Conservation (phyloP, 2,329 filamentous ascomycete genomes). For the Herpotrichia juniperi region DNA sequence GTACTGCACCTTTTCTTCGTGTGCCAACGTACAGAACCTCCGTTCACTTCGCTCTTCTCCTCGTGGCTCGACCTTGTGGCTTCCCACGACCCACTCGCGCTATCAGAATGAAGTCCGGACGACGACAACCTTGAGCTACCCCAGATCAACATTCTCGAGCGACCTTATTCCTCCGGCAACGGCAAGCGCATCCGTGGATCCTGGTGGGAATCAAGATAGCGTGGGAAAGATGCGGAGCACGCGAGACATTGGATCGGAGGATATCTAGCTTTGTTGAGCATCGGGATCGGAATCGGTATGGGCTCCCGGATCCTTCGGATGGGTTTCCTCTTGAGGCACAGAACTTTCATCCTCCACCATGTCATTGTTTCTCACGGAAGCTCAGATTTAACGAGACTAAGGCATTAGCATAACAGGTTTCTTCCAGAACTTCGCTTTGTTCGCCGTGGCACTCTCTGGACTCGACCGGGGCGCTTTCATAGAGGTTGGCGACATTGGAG, state of each 20-base stretch:
- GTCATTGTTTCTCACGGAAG: background rate
- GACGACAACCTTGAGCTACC: background rate
- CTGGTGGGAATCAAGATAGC: background rate
- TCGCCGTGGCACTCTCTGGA: constrained; percentile 18
- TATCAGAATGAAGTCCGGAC: no score
- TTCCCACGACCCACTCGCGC: no score
- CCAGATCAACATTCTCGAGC: constrained; percentile 4
- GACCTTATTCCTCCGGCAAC: constrained; percentile 12
- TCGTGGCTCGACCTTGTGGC: background rate
- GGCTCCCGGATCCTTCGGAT: constrained; percentile 8
- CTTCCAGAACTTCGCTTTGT: constrained; percentile 34
- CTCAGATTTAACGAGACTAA: constrained; percentile 15
- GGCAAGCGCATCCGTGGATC: background rate
- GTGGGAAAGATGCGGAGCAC: background rate
- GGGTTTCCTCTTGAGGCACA: constrained; percentile 13
- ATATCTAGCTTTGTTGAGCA: constrained; percentile 16
- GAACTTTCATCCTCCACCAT: background rate
- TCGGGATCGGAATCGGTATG: background rate
- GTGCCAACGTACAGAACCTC: background rate
- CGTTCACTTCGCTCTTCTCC: background rate
- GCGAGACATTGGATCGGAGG: background rate
- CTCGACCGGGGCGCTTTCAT: constrained; percentile 24
- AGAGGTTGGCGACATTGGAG: constrained; percentile 22
- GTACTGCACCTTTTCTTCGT: background rate
- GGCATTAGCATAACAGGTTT: constrained; percentile 39